A percentile compares a stretch with the other conserved stretches of the same genome.
These are phyloP conservation scores for Galerina sulciceps DNA, from an alignment of 768 basidiomycete genomes.

Conservation along the genomic window DNA sequence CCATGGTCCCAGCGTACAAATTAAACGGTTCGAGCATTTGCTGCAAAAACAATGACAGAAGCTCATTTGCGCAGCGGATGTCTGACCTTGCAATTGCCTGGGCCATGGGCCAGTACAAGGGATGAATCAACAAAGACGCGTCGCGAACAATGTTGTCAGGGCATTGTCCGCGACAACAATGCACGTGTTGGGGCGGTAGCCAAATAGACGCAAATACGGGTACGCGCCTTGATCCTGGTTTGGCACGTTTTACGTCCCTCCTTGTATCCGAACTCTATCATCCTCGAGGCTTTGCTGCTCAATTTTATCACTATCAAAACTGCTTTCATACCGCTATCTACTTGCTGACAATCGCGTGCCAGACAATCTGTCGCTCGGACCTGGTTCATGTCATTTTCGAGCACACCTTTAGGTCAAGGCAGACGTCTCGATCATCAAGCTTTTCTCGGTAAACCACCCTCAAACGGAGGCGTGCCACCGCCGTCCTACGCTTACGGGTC, in stretches of 20 bases:
- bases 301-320: slow-evolving; percentile 6
- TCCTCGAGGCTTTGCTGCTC: not conserved
- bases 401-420: slow-evolving; percentile 83
- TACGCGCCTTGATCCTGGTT: slow-evolving; percentile 24
- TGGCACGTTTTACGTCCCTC: slow-evolving; percentile 13
- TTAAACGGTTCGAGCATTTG: no score
- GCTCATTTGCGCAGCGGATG: no score
- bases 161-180: slow-evolving; percentile 18
- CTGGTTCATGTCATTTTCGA: slow-evolving; percentile 81
- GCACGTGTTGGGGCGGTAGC: slow-evolving; percentile 21
- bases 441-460: slow-evolving; percentile 68
- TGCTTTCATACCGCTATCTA: not conserved
- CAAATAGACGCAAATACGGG: slow-evolving; percentile 20
- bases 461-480: slow-evolving; percentile 42
- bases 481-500: slow-evolving; percentile 77
- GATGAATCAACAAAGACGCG: slow-evolving; percentile 22
- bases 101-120: not conserved
- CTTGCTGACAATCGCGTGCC: slow-evolving; percentile 20
- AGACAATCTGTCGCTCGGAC: slow-evolving; percentile 19
- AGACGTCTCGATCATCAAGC: slow-evolving; percentile 83
- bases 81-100: no score
- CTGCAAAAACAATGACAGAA: no score
- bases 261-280: slow-evolving; percentile 6
- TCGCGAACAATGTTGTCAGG: slow-evolving; percentile 15
- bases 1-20: no score